Evolutionary conservation across 805 yeast species (phyloP).

Genomic region (Ogataea philodendri): DNA sequence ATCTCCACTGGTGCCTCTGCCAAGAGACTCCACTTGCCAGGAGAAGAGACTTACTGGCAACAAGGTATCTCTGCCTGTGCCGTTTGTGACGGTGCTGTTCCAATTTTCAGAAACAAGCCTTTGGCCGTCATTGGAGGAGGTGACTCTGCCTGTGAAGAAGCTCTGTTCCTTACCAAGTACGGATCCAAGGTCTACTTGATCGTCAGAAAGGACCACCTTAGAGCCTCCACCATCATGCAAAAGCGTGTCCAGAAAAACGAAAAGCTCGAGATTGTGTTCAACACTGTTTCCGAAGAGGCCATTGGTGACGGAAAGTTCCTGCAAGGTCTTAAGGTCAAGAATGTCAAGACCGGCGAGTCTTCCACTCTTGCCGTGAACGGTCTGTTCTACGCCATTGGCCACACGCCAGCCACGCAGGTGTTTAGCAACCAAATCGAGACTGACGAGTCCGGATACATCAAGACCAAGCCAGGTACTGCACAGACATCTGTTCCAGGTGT

Average conservation of each 20-base stretch:
- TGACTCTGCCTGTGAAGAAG: constrained; percentile 99
- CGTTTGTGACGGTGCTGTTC: constrained; percentile 99
- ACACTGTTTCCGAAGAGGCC: constrained; percentile 83
- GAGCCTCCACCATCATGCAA: constrained; percentile 97
- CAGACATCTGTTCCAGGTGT: constrained; percentile 85
- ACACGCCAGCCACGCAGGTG: constrained; percentile 87
- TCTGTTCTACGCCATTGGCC: constrained; percentile 97
- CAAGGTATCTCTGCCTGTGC: constrained; percentile 99
- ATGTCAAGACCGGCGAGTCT: constrained; percentile 68
- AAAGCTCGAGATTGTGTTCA: constrained; percentile 86
- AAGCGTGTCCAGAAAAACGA: constrained; percentile 82
- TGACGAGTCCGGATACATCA: constrained; percentile 85
- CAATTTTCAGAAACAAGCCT: constrained; percentile 97
- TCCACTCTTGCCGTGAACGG: constrained; percentile 79
- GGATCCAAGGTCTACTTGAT: constrained; percentile 93
- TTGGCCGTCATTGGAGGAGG: constrained; percentile 99
- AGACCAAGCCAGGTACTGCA: constrained; percentile 87
- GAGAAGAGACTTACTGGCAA: constrained; percentile 99
- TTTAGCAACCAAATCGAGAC: constrained; percentile 75
- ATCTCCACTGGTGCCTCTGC: constrained; percentile 99
- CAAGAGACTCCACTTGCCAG: constrained; percentile 88
- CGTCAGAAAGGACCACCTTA: constrained; percentile 89
- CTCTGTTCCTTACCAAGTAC: constrained; percentile 92
- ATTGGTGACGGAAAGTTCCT: constrained; percentile 91
- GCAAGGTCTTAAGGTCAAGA: constrained; percentile 58